Percentiles rank a stretch among this genome's conserved stretches.
Evolutionary conservation across 2,329 filamentous ascomycete species (phyloP).

Genomic region (Pseudocercospora crystallina): DNA sequence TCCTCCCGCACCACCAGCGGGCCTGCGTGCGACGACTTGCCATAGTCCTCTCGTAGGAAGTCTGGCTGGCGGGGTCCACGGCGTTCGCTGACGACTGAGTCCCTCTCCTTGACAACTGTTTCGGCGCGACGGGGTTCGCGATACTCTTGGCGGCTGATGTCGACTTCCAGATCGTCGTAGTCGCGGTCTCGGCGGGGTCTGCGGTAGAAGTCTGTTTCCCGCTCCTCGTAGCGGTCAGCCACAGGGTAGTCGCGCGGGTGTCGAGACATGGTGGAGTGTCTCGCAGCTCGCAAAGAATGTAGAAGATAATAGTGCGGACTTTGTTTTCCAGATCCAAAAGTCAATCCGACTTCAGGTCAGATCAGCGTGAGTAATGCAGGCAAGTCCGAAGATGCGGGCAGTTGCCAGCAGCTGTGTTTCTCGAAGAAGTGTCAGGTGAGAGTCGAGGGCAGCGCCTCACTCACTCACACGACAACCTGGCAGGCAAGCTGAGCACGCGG

Average conservation of each 20-base stretch:
- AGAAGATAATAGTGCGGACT: constrained; percentile 5
- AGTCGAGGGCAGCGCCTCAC: no score
- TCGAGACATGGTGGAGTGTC: constrained; percentile 29
- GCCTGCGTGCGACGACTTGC: constrained; percentile 42
- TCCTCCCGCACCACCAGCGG: constrained; percentile 48
- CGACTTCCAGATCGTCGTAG: constrained; percentile 53
- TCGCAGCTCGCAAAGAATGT: constrained; percentile 2
- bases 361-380: no score
- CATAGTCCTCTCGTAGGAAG: constrained; percentile 53
- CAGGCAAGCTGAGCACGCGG: no score
- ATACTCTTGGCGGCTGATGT: constrained; percentile 39
- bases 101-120: constrained; percentile 33
- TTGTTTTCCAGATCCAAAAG: no score
- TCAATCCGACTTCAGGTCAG: no score
- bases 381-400: neutral
- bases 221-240: constrained; percentile 49
- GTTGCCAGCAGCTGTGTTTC: constrained; percentile 2
- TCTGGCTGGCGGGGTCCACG: constrained; percentile 47
- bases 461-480: no score
- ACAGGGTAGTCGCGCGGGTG: constrained; percentile 29
- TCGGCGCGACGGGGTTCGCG: constrained; percentile 28
- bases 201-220: constrained; percentile 41
- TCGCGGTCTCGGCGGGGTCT: constrained; percentile 41
- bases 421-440: no score
- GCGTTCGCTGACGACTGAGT: constrained; percentile 34